Base-by-base conservation (phyloP, 1,284 basidiomycete genomes). In the Papiliotrema flavescens region DNA sequence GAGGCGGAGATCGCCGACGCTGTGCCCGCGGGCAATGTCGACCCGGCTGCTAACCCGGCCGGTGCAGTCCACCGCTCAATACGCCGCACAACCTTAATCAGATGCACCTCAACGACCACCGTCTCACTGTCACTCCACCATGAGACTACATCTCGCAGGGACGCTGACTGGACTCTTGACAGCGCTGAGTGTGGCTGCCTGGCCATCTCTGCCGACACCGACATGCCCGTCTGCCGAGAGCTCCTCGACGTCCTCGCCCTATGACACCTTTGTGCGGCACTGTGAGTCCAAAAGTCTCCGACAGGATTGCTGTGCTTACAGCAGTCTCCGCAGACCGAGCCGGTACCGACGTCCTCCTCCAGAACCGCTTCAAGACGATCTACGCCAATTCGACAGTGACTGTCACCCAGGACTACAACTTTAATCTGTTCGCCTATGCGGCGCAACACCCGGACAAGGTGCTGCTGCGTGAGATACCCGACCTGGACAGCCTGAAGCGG, bases 361-460 rank as follows among this genome's bases (percentile, higher is more conserved):
- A 60, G 19, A 53, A 49, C 35, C 49, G 49, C n/a, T 42, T 68
- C 20, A 19, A 44, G 13, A 14, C n/a, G 11, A 32, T 65, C n/a
- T 66, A 59, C 54, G 46, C 64, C 36, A 63, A 65, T 50, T 46
- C 45, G 5, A 58, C 37, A 34, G 34, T 69, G 26, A 53, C 54
- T 2, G 58, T 61, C 19, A 67, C 65, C 7, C 39, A 58, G 15
- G 56, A 60, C 43, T 34, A 23, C 28, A 19, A 40, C 13, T 70
- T 70, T 52, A 47, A 65, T 37, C 43, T 63, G n/a, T 36, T 59
- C 14, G 39, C 45, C 3, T 70, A 54, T 41, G 66, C 66, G 2
- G 54, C 51, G 1, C 53, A 50, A 5, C 26, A 51, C 2, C 36
- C 55, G 6, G 59, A 59, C 9, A 45, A 49, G 4, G 42, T 67